phyloP scores from a whole-genome alignment of 345 rosid genomes.

The Turritis glabra region DNA sequence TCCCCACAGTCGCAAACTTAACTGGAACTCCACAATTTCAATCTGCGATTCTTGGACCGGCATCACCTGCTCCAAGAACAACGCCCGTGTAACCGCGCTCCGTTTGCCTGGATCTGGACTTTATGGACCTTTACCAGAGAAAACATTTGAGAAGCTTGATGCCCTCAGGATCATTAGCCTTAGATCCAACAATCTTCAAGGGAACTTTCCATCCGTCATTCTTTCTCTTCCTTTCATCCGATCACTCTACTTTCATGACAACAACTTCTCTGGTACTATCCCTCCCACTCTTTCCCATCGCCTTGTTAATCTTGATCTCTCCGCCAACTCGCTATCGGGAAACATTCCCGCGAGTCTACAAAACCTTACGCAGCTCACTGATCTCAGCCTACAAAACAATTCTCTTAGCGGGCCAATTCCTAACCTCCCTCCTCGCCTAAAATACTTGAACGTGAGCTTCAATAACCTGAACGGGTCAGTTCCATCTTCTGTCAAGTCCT shows the following conservation, averaged over 20 bases:
- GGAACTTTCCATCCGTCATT: conserved; percentile 69
- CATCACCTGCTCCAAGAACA: conserved; percentile 57
- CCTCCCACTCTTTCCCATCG: conserved; percentile 56
- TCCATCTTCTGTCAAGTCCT: conserved; percentile 63
- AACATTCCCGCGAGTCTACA: conserved; percentile 54
- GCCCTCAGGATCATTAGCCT: conserved; percentile 75
- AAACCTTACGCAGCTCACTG: conserved; percentile 58
- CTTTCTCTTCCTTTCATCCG: conserved; percentile 76
- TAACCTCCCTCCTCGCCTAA: conserved; percentile 52
- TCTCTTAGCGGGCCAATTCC: conserved; percentile 70
- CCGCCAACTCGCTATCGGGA: conserved; percentile 70
- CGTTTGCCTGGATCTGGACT: conserved; percentile 86
- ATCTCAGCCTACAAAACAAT: conserved; percentile 68
- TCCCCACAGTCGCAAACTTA: conserved; percentile 76
- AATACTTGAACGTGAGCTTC: conserved; percentile 69
- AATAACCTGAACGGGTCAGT: conserved; percentile 77
- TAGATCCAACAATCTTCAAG: conserved; percentile 63
- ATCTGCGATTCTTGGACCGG: conserved; percentile 80
- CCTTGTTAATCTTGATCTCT: conserved; percentile 69
- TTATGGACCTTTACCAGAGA: conserved; percentile 72
- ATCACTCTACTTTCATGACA: conserved; percentile 64
- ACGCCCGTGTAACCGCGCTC: conserved; percentile 59
- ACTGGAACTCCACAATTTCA: conserved; percentile 61
- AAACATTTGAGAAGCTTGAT: conserved; percentile 76
- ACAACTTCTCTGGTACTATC: conserved; percentile 76